Conservation (phyloP, 805 yeast genomes). For the Candida saitoana region DNA sequence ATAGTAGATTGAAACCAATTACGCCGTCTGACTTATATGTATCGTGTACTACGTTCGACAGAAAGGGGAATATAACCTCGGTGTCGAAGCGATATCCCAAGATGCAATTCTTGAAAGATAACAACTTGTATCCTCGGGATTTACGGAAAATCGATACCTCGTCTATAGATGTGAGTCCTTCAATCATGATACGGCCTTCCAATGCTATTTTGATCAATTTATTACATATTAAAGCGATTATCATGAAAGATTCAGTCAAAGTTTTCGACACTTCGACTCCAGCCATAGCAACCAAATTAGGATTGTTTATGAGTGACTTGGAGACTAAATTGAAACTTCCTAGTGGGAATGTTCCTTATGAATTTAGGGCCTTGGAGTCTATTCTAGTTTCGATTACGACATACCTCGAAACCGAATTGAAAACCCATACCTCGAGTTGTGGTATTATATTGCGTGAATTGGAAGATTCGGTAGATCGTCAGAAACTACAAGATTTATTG, state of each 20-base stretch:
- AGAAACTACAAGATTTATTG: conserved; percentile 65
- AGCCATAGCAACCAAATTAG: conserved; percentile 64
- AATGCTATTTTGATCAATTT: conserved; percentile 77
- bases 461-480: conserved; percentile 77
- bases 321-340: conserved; percentile 60
- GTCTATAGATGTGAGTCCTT: conserved; percentile 79
- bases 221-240: conserved; percentile 82
- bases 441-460: conserved; percentile 62
- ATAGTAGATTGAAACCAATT: conserved; percentile 26
- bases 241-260: conserved; percentile 74
- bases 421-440: conserved; percentile 53
- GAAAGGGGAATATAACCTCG: conserved; percentile 61
- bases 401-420: conserved; percentile 70
- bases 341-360: conserved; percentile 44
- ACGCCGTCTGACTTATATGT: conserved; percentile 51
- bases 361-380: conserved; percentile 78
- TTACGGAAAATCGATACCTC: conserved; percentile 76
- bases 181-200: conserved; percentile 71
- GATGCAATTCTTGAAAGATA: conserved; percentile 62
- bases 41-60: conserved; percentile 79
- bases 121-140: conserved; percentile 80
- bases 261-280: conserved; percentile 75
- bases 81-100: conserved; percentile 73
- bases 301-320: conserved; percentile 79
- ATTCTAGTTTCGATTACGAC: conserved; percentile 79